Evolutionary conservation across 2,329 filamentous ascomycete species (phyloP), one percentile per base, ranked within the genome.

Genomic region (Alternaria alternata): DNA sequence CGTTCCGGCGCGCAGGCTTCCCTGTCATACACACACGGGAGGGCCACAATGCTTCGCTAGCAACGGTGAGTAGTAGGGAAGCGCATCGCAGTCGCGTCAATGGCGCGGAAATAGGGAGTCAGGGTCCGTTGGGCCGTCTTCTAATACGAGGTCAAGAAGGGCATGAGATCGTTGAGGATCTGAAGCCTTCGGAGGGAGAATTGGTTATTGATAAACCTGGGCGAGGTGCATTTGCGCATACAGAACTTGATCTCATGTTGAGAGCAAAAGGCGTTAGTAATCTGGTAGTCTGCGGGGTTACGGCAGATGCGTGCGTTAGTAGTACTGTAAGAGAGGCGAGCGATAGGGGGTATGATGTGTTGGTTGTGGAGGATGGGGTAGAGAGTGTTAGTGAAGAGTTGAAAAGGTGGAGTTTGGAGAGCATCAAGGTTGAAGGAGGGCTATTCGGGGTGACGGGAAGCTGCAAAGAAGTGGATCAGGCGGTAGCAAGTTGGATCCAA

Each of bases 321-420:
- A 85, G 79, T 8, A 87, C 84, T 5, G 84, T 87, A 73, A 78
- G 84, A 20, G 85, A 87, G 69, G 85, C 84, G 11, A 86, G 82
- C 61, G 85, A 87, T 74, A 79, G 83, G 6, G 84, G 84, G 0
- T 86, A 84, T 59, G 85, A 87, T 67, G 85, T 84, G 59, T 67
- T 85, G 12, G 65, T 87, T 1, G 67, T 87, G 4, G 81, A 83
- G 32, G 84, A 87, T 66, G 83, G 79, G n/a, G 74, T 75, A 4
- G 73, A 71, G 64, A 74, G 69, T 51, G 61, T 73, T 49, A 72
- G 59, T 49, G 69, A 72, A 1, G 74, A 70, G 48, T 49, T 74
- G 59, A 73, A 74, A 61, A 68, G 30, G 72, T 36, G 32, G 32
- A 36, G 32, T 36, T 0, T 36, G 14, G 32, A 36, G 32, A 36